Percentiles rank a stretch among this genome's conserved stretches.
Evolutionary conservation across 345 rosid genomes (phyloP).

Genomic region (Jatropha curcas): DNA sequence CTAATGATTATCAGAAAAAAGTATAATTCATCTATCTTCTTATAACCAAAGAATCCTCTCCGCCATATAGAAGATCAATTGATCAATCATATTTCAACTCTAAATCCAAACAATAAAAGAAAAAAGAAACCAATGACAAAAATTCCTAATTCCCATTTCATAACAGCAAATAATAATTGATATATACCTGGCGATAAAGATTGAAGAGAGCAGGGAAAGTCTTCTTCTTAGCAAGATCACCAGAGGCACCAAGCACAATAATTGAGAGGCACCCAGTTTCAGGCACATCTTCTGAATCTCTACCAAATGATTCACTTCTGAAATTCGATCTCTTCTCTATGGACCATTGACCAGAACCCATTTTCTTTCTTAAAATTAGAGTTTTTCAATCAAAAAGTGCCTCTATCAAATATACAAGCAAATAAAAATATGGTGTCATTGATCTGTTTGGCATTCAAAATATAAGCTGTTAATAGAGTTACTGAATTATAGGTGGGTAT

Average conservation of each 20-base stretch:
- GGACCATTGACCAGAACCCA: constrained; percentile 65
- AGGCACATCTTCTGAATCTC: constrained; percentile 40
- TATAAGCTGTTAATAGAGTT: neutral
- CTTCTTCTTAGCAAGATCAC: constrained; percentile 98
- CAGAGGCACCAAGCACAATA: constrained; percentile 90
- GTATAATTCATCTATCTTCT: neutral
- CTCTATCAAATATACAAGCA: neutral
- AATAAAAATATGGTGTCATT: neutral
- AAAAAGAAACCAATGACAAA: neutral
- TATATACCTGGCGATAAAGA: constrained; percentile 78
- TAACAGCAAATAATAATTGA: neutral
- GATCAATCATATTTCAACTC: neutral
- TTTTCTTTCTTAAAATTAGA: constrained; percentile 7
- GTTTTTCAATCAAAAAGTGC: neutral
- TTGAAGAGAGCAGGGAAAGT: constrained; percentile 93
- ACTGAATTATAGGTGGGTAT: too few relatives aligned
- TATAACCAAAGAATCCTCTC: neutral
- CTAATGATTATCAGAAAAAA: neutral
- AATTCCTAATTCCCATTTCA: neutral
- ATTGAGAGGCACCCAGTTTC: constrained; percentile 90
- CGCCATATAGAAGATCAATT: neutral
- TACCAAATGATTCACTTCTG: constrained; percentile 46
- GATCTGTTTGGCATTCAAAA: constrained; percentile 5
- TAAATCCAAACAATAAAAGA: too few relatives aligned
- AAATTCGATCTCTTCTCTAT: constrained; percentile 63